phyloP scores from a whole-genome alignment of 768 basidiomycete species.

The Pleurotus djamor region DNA sequence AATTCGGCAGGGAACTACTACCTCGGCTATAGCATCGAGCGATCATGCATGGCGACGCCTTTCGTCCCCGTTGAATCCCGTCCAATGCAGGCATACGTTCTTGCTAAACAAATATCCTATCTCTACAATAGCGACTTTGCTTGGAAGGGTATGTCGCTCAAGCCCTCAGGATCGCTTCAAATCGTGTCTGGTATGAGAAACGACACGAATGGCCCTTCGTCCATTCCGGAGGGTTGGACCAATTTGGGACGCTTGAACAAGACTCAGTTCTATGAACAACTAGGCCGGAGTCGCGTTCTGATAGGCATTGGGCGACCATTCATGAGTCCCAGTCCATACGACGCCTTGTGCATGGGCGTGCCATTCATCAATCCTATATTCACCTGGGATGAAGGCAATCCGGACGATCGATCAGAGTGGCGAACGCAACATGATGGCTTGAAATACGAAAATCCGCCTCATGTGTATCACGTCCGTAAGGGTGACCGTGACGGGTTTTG shows the following conservation, averaged over 20 bases:
- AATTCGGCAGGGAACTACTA: conserved; percentile 3
- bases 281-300: conserved; percentile 23
- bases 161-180: neutral
- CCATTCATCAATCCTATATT: conserved; percentile 33
- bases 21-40: conserved; percentile 28
- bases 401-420: conserved; percentile 23
- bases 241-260: conserved; percentile 17
- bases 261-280: conserved; percentile 17
- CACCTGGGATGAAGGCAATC: conserved; percentile 22
- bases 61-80: conserved; percentile 23
- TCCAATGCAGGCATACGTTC: conserved; percentile 22
- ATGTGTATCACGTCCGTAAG: conserved; percentile 28
- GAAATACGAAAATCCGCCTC: conserved; percentile 24
- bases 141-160: conserved; percentile 14
- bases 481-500: conserved; percentile 24
- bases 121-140: conserved; percentile 9
- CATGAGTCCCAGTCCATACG: conserved; percentile 22
- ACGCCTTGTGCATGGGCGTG: conserved; percentile 31
- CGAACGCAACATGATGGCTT: conserved; percentile 27
- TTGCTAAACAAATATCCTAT: conserved; percentile 26
- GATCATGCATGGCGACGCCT: conserved; percentile 17
- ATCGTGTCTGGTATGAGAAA: conserved; percentile 19
- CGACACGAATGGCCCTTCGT: conserved; percentile 15
- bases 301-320: conserved; percentile 23
- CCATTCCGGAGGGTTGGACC: conserved; percentile 7